Evolutionary conservation across 2,329 filamentous ascomycete genomes (phyloP).

Genomic region (Ciborinia camelliae): DNA sequence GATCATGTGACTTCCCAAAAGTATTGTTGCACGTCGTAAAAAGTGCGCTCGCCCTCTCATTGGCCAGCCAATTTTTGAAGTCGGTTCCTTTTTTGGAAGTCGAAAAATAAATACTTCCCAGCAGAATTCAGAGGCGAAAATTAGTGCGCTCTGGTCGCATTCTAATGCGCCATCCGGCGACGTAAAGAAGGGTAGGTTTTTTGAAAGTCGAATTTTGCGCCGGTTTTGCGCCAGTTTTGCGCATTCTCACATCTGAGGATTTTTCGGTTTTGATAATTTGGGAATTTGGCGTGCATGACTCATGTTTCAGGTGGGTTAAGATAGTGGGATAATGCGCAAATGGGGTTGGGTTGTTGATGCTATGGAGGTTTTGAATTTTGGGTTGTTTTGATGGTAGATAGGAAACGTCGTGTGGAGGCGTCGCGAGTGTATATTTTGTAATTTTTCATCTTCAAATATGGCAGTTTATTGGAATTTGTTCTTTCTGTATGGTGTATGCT

Average conservation of each 20-base stretch:
- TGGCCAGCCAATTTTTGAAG: background rate
- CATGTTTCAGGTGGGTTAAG: accelerated
- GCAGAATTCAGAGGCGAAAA: background rate
- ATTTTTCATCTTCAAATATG: background rate
- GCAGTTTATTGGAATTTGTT: background rate
- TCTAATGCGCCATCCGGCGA: too few species aligned
- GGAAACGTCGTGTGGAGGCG: too few species aligned
- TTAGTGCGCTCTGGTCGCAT: background rate
- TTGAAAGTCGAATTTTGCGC: background rate
- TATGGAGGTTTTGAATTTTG: background rate
- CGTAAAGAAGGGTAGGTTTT: background rate
- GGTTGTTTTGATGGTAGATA: too few species aligned
- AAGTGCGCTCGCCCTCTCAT: slow-evolving; percentile 3
- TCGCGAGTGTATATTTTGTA: background rate
- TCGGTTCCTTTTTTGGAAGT: background rate
- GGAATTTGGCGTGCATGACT: too few species aligned
- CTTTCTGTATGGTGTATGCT: background rate
- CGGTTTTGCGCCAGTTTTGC: background rate
- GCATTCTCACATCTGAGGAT: background rate
- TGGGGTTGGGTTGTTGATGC: background rate
- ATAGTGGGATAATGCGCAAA: too few species aligned
- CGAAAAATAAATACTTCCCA: background rate
- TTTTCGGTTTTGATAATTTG: background rate
- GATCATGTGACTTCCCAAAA: background rate
- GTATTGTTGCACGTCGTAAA: slow-evolving; percentile 7